Conservation (phyloP, 371 early-diverging fungal species). For the Batkoa obscura region DNA sequence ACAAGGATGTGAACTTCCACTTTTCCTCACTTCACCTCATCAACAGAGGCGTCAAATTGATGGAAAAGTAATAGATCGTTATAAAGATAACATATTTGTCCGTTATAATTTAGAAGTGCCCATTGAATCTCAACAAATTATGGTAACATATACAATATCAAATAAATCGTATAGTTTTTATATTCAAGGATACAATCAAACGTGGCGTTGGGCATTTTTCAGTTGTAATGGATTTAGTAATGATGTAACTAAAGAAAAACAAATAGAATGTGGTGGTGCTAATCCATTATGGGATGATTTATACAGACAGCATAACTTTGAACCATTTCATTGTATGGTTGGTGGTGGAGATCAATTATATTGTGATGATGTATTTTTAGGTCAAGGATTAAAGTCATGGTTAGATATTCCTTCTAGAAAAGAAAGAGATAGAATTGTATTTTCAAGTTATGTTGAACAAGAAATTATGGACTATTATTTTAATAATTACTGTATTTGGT, state of each 20-base stretch:
- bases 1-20: background rate
- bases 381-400: constrained; percentile 35
- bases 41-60: background rate
- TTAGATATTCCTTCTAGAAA: constrained; percentile 14
- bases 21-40: background rate
- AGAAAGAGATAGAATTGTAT: constrained; percentile 19
- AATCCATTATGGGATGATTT: constrained; percentile 63
- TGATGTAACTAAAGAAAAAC: constrained; percentile 29
- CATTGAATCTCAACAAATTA: background rate
- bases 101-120: background rate
- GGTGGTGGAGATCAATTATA: constrained; percentile 84
- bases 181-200: constrained; percentile 16
- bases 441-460: constrained; percentile 26
- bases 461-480: constrained; percentile 51
- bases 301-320: constrained; percentile 34
- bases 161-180: constrained; percentile 11
- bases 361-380: constrained; percentile 32
- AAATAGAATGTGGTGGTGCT: constrained; percentile 32
- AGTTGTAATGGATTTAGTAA: constrained; percentile 48
- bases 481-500: constrained; percentile 44
- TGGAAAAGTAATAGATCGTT: background rate
- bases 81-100: background rate
- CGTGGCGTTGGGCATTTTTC: constrained; percentile 34
- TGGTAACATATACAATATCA: background rate
- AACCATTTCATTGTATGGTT: constrained; percentile 57